These are phyloP conservation scores for Aspergillus nomiae DNA, from an alignment of 2,329 filamentous ascomycete species.

Conservation along the genomic window DNA sequence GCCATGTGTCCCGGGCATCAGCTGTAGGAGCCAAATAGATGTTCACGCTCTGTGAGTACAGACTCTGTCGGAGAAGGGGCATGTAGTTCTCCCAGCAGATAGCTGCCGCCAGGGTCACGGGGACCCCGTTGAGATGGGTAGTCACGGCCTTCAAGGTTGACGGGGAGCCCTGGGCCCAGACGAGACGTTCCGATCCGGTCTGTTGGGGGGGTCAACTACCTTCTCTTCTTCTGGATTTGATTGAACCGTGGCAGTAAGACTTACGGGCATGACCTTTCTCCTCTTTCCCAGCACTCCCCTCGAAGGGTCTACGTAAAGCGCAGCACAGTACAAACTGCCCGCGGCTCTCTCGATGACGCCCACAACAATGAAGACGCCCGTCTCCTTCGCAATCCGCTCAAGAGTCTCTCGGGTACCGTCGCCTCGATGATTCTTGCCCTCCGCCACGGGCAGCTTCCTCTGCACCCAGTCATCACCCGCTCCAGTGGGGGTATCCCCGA, in stretches of 20 bases:
- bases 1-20: conserved; percentile 80
- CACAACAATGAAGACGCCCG: conserved; percentile 78
- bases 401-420: conserved; percentile 80
- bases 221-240: background rate
- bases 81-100: conserved; percentile 99
- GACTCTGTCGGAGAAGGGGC: conserved; percentile 78
- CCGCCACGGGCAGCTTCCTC: conserved; percentile 57
- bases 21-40: conserved; percentile 89
- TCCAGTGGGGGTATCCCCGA: conserved; percentile 75
- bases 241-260: conserved; percentile 30
- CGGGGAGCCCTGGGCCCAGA: conserved; percentile 86
- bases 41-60: conserved; percentile 91
- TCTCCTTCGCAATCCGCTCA: conserved; percentile 73
- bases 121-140: conserved; percentile 75
- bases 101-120: conserved; percentile 78
- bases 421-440: conserved; percentile 58
- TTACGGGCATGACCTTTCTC: conserved; percentile 85
- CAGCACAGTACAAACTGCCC: conserved; percentile 81
- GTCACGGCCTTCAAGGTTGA: conserved; percentile 77
- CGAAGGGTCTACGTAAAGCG: conserved; percentile 77
- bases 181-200: conserved; percentile 77
- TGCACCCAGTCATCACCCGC: conserved; percentile 73
- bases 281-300: conserved; percentile 78
- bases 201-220: conserved; percentile 27
- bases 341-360: conserved; percentile 79